These are phyloP conservation scores for Phytophthora pistaciae DNA, from an alignment of 352 stramenopile genomes.

Conservation along the genomic window DNA sequence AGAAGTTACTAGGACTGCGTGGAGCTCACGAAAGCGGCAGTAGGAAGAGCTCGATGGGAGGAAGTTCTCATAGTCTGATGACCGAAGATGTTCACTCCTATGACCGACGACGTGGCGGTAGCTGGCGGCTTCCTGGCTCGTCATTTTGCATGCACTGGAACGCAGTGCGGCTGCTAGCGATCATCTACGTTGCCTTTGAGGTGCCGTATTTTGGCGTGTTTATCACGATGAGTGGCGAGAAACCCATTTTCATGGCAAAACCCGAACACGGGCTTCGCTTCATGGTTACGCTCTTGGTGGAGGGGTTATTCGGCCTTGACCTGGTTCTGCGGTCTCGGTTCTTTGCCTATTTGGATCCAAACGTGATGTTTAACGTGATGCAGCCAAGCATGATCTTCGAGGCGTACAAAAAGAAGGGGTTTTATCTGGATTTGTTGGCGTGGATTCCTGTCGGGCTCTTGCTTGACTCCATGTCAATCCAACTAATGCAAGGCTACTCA, in stretches of 20 bases:
- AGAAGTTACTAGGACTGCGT: conserved; percentile 72
- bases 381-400: conserved; percentile 65
- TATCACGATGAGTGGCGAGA: conserved; percentile 56
- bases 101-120: background rate
- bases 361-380: conserved; percentile 62
- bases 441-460: conserved; percentile 54
- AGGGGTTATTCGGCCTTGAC: conserved; percentile 64
- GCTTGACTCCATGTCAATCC: conserved; percentile 44
- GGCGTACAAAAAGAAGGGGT: conserved; percentile 59
- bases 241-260: conserved; percentile 47
- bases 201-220: conserved; percentile 79
- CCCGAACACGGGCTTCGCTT: conserved; percentile 42
- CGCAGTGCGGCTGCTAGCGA: conserved; percentile 41
- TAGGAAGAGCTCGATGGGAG: conserved; percentile 23
- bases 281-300: conserved; percentile 42
- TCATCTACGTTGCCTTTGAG: conserved; percentile 67
- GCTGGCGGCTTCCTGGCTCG: conserved; percentile 59
- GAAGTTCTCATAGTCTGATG: conserved; percentile 18
- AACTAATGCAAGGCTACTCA: conserved; percentile 34
- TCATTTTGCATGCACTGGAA: conserved; percentile 62
- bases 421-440: conserved; percentile 60
- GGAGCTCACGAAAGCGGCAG: conserved; percentile 18
- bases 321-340: conserved; percentile 57
- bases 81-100: background rate
- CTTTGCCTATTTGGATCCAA: conserved; percentile 66